These are phyloP conservation scores for slime mould (Dictyostelium discoideum) DNA, from an alignment of 78 protist genomes.

Conservation along the genomic window DNA sequence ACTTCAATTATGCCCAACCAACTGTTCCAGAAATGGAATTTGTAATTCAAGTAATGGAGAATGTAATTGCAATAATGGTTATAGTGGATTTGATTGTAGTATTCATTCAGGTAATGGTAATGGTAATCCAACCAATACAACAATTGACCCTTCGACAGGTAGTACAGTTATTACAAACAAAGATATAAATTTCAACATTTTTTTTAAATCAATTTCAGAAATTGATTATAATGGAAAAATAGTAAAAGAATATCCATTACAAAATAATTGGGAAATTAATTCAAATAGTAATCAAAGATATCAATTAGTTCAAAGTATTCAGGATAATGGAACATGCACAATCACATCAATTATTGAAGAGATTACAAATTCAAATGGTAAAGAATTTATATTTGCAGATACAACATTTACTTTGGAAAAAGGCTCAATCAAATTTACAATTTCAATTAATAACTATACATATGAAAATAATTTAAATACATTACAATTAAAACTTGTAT, in stretches of 20 bases:
- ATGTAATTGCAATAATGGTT: not conserved
- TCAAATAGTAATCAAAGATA: not conserved
- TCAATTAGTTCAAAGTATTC: not conserved
- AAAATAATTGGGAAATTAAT: not conserved
- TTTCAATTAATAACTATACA: not conserved
- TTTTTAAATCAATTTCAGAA: not conserved
- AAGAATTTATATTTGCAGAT: not conserved
- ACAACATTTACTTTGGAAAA: not conserved
- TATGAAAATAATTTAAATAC: not conserved
- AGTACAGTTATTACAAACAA: not conserved
- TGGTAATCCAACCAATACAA: not conserved
- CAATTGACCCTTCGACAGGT: not conserved
- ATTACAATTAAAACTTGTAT: not conserved
- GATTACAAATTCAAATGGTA: not conserved
- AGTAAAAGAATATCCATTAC: not conserved
- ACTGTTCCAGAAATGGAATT: not conserved
- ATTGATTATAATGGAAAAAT: not conserved
- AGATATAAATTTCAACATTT: not conserved
- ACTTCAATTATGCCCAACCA: not conserved
- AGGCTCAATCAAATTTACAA: not conserved
- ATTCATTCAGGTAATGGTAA: not conserved
- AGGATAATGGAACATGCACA: not conserved
- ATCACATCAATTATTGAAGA: not conserved
- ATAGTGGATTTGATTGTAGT: not conserved
- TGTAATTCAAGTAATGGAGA: not conserved